Evolutionary conservation across 768 basidiomycete genomes (phyloP), one percentile per base, ranked within the genome.

Genomic region (Amanita rubescens): DNA sequence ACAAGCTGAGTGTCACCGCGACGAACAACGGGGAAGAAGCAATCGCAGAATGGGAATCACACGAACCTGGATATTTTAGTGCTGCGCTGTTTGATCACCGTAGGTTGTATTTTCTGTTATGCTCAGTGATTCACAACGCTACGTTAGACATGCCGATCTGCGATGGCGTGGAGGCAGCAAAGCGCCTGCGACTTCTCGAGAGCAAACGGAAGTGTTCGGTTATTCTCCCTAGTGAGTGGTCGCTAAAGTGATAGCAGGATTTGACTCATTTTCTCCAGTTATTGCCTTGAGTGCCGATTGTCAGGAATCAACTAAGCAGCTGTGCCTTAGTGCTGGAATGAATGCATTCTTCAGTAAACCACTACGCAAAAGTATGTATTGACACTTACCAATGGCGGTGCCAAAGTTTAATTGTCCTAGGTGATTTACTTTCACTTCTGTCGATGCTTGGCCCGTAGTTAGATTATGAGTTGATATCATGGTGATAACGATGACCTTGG

Each of bases 311-410:
- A 86, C 86, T 1, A 86, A 86, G 60, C 78, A 81, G 62, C 73
- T 87, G 9, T 89, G 86, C 59, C 65, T 87, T n/a, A 86, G 82
- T 57, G 82, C 84, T 3, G 87, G 87, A 9, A 89, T 89, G 87
- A 85, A 87, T 60, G 72, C 75, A 3, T 89, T 87, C 64, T 77
- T 87, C 58, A 85, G 80, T 62, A 89, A 89, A 67, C 87, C 87
- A 11, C 67, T 87, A 37, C 79, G 73, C 60, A 82, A 79, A 62
- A 69, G 82, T 81, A 54, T 51, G 72, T 60, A 14, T 41, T 15
- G 12, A 7, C 1, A n/a, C 9, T 30, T 1, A 12, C 43, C 30
- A 17, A 5, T 38, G 20, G 5, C n/a, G 10, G 3, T 17, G 11
- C 22, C 54, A 30, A 55, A 44, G 37, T 54, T 17, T 15, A 7